phyloP scores from a whole-genome alignment of 1,284 basidiomycete species.

The Leccinum discolor region DNA sequence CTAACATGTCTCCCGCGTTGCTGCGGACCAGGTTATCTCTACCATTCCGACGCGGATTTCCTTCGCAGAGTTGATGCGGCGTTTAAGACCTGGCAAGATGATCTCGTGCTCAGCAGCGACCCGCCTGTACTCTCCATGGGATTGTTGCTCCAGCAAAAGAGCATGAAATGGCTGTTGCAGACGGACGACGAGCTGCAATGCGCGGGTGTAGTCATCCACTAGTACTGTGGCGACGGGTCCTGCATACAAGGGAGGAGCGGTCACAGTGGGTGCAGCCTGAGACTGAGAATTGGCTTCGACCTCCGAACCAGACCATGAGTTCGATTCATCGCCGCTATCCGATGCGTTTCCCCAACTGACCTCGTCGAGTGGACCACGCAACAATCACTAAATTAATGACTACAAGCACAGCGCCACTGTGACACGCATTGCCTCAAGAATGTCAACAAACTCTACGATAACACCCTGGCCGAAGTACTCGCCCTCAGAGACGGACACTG shows the following conservation, averaged over 20 bases:
- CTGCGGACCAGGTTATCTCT: not conserved
- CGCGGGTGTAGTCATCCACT: too few species aligned
- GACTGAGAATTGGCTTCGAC: not conserved
- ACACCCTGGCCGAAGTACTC: too few species aligned
- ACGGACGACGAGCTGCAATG: too few species aligned
- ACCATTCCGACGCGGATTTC: not conserved
- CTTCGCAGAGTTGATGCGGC: not conserved
- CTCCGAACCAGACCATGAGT: not conserved
- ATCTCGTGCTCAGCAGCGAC: not conserved
- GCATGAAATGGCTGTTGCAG: not conserved
- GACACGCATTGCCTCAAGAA: too few species aligned
- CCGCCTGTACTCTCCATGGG: not conserved
- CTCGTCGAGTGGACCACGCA: not conserved
- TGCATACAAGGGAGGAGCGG: not conserved
- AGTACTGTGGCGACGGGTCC: not conserved
- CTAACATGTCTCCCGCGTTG: not conserved
- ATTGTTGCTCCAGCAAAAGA: not conserved
- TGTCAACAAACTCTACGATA: too few species aligned
- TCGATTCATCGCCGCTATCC: not conserved
- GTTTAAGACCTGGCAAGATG: not conserved
- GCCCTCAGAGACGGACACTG: too few species aligned
- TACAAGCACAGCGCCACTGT: too few species aligned
- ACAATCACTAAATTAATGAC: too few species aligned
- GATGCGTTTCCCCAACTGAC: not conserved
- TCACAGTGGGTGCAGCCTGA: not conserved